Evolutionary conservation across 129 eudicot species (phyloP).

Genomic region (carrot (Daucus carota)): DNA sequence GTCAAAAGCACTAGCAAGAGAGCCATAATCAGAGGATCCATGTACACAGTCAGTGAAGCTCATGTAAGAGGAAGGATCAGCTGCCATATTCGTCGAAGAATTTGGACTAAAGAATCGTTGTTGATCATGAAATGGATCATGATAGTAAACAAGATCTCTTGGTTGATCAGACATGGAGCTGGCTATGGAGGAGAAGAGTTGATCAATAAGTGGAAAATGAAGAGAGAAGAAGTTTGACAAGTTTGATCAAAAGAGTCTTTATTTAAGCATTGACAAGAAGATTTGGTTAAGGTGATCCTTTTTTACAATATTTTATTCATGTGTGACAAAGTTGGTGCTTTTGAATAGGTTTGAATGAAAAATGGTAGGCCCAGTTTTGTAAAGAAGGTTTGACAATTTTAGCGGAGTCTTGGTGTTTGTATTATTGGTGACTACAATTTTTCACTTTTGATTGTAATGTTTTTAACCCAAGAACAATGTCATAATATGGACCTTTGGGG

Average conservation of each 20-base stretch:
- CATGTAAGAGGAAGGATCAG: slow-evolving; percentile 36
- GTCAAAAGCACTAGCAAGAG: slow-evolving; percentile 40
- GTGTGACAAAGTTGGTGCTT: background rate
- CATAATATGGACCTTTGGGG: background rate
- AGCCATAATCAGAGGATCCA: slow-evolving; percentile 37
- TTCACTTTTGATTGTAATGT: background rate
- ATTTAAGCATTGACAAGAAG: slow-evolving; percentile 62
- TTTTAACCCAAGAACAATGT: background rate
- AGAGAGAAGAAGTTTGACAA: slow-evolving; percentile 38
- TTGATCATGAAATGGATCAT: slow-evolving; percentile 47
- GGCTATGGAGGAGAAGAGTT: slow-evolving; percentile 8
- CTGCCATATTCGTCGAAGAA: background rate
- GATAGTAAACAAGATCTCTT: slow-evolving; percentile 43
- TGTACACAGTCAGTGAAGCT: slow-evolving; percentile 43
- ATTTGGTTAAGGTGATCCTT: slow-evolving; percentile 13
- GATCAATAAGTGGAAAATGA: slow-evolving; percentile 13
- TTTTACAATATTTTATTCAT: background rate
- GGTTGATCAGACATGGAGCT: slow-evolving; percentile 55
- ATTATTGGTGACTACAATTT: slow-evolving; percentile 14
- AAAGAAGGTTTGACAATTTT: slow-evolving; percentile 50
- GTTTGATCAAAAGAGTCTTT: slow-evolving; percentile 40
- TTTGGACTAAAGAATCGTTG: background rate
- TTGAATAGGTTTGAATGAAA: slow-evolving; percentile 19
- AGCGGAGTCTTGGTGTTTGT: slow-evolving; percentile 20
- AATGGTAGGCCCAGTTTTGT: slow-evolving; percentile 43